These are phyloP conservation scores for Aureobasidium sp. DNA, from an alignment of 2,329 filamentous ascomycete genomes.

Conservation along the genomic window DNA sequence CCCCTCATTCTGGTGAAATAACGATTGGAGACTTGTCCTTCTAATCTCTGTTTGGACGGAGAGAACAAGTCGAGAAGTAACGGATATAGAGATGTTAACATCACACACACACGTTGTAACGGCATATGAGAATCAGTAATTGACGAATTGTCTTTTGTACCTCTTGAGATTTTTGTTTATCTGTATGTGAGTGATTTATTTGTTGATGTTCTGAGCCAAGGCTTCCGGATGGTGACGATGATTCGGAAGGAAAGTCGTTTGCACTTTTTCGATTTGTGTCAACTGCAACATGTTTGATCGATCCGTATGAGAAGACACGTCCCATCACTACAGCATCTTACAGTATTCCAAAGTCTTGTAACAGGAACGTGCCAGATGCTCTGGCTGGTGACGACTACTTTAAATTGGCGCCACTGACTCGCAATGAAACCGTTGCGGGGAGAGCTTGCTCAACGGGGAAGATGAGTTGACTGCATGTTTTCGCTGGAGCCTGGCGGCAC, in stretches of 20 bases:
- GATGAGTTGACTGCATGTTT: not conserved
- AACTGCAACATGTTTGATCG: not conserved
- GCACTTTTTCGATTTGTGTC: not conserved
- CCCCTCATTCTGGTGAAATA: not conserved
- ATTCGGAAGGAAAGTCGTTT: too few relatives aligned
- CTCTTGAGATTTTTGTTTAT: not conserved
- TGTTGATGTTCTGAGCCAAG: too few relatives aligned
- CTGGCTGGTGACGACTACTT: not conserved
- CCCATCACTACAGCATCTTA: not conserved
- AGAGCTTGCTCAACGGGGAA: not conserved
- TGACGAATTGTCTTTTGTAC: not conserved
- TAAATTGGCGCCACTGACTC: constrained; percentile 8
- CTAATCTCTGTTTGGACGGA: not conserved
- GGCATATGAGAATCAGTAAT: not conserved
- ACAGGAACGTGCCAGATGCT: not conserved
- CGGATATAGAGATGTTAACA: not conserved
- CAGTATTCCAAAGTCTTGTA: too few relatives aligned
- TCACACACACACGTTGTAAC: constrained; percentile 4
- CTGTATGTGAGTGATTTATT: not conserved
- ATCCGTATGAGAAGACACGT: too few relatives aligned
- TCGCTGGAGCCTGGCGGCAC: not conserved
- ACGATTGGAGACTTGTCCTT: constrained; percentile 3
- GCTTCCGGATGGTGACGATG: too few relatives aligned
- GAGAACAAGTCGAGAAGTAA: not conserved
- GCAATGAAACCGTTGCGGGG: constrained; percentile 9